These are phyloP conservation scores for Boletus subcaerulescens DNA, from an alignment of 768 basidiomycete species.

Conservation along the genomic window DNA sequence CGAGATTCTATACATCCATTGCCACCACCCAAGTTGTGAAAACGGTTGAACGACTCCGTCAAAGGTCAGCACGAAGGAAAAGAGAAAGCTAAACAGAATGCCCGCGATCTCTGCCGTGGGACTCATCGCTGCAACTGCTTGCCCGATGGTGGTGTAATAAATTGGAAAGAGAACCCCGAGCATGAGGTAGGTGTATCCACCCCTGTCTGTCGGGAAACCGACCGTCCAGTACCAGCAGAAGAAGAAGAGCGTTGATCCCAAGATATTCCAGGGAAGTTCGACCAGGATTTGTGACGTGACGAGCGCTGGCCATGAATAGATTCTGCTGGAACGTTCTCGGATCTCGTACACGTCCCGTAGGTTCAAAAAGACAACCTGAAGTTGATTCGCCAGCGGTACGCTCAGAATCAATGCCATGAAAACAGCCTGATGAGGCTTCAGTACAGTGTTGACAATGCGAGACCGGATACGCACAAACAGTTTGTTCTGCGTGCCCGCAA, in stretches of 20 bases:
- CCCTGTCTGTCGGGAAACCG: constrained; percentile 51
- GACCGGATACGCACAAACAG: constrained; percentile 49
- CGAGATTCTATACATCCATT: constrained; percentile 62
- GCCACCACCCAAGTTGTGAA: constrained; percentile 62
- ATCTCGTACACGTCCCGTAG: constrained; percentile 63
- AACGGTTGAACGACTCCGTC: constrained; percentile 70
- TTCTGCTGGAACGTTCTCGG: constrained; percentile 60
- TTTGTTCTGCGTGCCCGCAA: constrained; percentile 63
- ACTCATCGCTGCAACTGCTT: constrained; percentile 59
- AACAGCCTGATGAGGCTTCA: constrained; percentile 37
- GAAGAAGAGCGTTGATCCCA: constrained; percentile 57
- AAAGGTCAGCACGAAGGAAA: constrained; percentile 65
- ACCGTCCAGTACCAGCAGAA: constrained; percentile 72
- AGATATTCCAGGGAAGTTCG: constrained; percentile 61
- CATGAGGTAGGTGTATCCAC: constrained; percentile 59
- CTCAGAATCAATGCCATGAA: constrained; percentile 53
- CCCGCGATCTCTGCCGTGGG: constrained; percentile 60
- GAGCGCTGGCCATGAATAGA: constrained; percentile 64
- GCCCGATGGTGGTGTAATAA: constrained; percentile 61
- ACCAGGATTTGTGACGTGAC: constrained; percentile 53
- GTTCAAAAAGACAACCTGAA: constrained; percentile 58
- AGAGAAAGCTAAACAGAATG: constrained; percentile 54
- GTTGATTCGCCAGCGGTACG: constrained; percentile 58
- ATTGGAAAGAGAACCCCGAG: constrained; percentile 52
- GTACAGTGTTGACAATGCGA: not conserved